Evolutionary conservation across 129 eudicot species (phyloP).

Genomic region (Tagetes patula): DNA sequence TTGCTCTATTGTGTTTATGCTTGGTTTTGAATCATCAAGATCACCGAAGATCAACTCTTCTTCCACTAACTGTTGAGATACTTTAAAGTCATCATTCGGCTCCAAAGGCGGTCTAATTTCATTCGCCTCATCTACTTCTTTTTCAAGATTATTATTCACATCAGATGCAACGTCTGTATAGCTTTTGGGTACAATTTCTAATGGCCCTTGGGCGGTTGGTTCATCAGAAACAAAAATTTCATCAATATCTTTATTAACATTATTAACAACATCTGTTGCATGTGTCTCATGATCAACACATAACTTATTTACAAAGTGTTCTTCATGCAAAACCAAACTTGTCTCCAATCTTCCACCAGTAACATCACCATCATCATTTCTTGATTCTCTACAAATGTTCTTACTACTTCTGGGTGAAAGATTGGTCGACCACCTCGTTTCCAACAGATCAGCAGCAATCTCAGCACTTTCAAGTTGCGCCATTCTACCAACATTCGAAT

Average conservation of each 20-base stretch:
- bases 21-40: constrained; percentile 44
- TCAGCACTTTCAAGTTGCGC: constrained; percentile 72
- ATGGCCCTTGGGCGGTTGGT: constrained; percentile 23
- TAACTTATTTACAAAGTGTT: constrained; percentile 37
- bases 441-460: constrained; percentile 95
- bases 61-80: constrained; percentile 43
- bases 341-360: constrained; percentile 35
- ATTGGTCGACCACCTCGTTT: constrained; percentile 83
- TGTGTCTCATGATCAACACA: constrained; percentile 18
- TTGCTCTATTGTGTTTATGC: constrained; percentile 13
- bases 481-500: constrained; percentile 37
- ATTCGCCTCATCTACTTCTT: constrained; percentile 24
- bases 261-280: constrained; percentile 11
- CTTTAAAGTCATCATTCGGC: constrained; percentile 31
- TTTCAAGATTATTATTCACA: constrained; percentile 16
- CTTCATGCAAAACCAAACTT: constrained; percentile 37
- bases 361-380: constrained; percentile 29
- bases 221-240: constrained; percentile 16
- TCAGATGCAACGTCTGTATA: constrained; percentile 25
- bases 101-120: constrained; percentile 18
- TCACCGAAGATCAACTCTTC: constrained; percentile 68
- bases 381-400: constrained; percentile 1
- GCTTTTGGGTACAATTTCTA: constrained; percentile 38
- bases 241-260: constrained; percentile 25
- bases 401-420: constrained; percentile 40